phyloP scores from a whole-genome alignment of 176 grass and related monocot species.

The Elaeis guineensis region DNA sequence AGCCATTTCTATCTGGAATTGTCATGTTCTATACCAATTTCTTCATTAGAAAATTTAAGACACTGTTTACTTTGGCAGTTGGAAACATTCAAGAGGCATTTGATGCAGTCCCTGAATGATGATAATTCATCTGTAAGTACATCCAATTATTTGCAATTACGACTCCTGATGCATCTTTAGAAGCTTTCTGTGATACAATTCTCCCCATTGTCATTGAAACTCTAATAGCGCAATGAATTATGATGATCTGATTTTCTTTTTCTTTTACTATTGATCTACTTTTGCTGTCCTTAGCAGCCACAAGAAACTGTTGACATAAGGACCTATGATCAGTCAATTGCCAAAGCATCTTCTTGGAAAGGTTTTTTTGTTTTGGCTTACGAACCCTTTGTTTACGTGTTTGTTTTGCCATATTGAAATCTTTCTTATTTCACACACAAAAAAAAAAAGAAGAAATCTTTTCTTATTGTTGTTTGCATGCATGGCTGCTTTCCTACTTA shows the following conservation, averaged over 20 bases:
- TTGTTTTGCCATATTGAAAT: not conserved
- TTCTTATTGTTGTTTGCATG: not conserved
- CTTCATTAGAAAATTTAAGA: no score
- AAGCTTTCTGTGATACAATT: not conserved
- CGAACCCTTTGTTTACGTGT: not conserved
- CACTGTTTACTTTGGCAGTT: not conserved
- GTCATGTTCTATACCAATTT: no score
- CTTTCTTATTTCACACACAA: not conserved
- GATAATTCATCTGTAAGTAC: not conserved
- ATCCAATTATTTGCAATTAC: not conserved
- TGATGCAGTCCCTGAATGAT: not conserved
- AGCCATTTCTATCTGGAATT: no score
- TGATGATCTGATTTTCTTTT: not conserved
- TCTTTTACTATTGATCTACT: not conserved
- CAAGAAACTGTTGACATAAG: not conserved
- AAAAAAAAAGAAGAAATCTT: not conserved
- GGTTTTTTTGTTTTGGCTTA: not conserved
- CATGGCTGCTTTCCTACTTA: constrained; percentile 8
- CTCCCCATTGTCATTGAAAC: not conserved
- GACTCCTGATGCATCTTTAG: not conserved
- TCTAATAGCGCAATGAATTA: not conserved
- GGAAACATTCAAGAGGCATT: not conserved
- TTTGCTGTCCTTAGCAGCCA: not conserved
- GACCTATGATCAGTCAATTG: not conserved
- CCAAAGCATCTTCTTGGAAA: not conserved